A percentile compares a stretch with the other conserved stretches of the same genome.
Evolutionary conservation across 2,329 filamentous ascomycete genomes (phyloP).

Genomic region (Colletotrichum paranaense): DNA sequence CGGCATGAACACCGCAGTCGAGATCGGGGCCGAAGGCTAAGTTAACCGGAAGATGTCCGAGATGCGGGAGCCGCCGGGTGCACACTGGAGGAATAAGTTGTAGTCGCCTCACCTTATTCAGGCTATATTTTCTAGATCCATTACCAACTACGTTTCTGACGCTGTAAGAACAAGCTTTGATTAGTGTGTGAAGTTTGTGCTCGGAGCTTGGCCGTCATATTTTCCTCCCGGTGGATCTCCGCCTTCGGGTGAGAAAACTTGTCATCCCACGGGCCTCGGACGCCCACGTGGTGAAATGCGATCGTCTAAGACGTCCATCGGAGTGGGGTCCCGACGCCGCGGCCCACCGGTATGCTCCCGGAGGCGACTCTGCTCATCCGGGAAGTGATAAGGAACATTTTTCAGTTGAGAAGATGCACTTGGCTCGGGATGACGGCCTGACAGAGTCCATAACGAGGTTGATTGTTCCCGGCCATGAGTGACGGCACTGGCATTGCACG

Average conservation of each 20-base stretch:
- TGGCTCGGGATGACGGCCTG: not conserved
- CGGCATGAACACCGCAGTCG: not conserved
- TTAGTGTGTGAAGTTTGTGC: not conserved
- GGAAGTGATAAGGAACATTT: not conserved
- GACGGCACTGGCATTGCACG: not conserved
- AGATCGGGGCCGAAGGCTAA: not conserved
- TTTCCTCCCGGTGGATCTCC: not conserved
- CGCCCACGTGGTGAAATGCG: constrained; percentile 22
- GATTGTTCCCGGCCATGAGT: not conserved
- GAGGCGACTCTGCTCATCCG: not conserved
- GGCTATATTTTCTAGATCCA: not conserved
- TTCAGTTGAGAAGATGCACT: not conserved
- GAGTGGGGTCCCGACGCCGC: constrained; percentile 13
- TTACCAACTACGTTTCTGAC: too few species aligned
- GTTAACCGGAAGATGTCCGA: constrained; percentile 18
- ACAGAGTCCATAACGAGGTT: not conserved
- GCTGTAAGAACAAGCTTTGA: not conserved
- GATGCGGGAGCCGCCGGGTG: not conserved
- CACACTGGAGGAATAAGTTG: not conserved
- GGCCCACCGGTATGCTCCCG: not conserved
- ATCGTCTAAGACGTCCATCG: constrained; percentile 24
- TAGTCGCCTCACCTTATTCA: not conserved
- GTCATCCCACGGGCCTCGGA: not conserved
- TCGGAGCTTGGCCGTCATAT: not conserved
- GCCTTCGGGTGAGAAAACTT: constrained; percentile 1